phyloP scores from a whole-genome alignment of 2,329 filamentous ascomycete genomes.

The Madurella mycetomatis region DNA sequence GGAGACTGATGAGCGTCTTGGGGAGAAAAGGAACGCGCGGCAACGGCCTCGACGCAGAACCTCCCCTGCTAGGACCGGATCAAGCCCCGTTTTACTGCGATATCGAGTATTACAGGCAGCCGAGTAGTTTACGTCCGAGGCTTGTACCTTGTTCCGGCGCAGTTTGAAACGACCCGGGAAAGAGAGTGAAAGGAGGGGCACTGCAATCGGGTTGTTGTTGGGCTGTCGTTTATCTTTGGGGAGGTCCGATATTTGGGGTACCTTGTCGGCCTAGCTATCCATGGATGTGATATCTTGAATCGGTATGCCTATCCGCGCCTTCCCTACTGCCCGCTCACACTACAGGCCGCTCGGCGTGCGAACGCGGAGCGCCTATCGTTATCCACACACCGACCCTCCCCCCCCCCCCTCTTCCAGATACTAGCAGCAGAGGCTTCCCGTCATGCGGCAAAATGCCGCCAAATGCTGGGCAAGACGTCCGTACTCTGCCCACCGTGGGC shows the following conservation, averaged over 20 bases:
- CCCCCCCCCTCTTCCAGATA: background rate
- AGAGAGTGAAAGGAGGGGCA: conserved; percentile 2
- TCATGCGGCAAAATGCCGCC: conserved; percentile 3
- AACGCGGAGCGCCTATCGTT: conserved; percentile 1
- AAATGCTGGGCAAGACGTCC: conserved; percentile 1
- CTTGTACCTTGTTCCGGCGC: conserved; percentile 3
- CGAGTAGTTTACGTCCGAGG: background rate
- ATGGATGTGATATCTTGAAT: conserved; percentile 17
- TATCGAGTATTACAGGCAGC: background rate
- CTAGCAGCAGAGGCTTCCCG: conserved; percentile 1
- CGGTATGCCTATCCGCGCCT: conserved; percentile 19
- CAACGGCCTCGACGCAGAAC: background rate
- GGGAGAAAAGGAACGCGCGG: conserved; percentile 11
- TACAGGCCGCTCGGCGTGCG: background rate
- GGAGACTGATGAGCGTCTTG: conserved; percentile 21
- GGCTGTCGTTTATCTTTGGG: conserved; percentile 2
- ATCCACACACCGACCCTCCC: background rate
- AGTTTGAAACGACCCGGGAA: background rate
- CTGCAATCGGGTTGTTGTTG: conserved; percentile 1
- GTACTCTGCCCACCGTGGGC: background rate
- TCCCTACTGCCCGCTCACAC: conserved; percentile 9
- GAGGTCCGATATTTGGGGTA: conserved; percentile 11
- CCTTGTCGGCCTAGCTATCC: conserved; percentile 2
- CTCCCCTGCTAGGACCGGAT: background rate
- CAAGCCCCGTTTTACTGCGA: background rate